Base-by-base conservation (phyloP, 1,284 basidiomycete species). In the Sanguinoderma infundibulare region DNA sequence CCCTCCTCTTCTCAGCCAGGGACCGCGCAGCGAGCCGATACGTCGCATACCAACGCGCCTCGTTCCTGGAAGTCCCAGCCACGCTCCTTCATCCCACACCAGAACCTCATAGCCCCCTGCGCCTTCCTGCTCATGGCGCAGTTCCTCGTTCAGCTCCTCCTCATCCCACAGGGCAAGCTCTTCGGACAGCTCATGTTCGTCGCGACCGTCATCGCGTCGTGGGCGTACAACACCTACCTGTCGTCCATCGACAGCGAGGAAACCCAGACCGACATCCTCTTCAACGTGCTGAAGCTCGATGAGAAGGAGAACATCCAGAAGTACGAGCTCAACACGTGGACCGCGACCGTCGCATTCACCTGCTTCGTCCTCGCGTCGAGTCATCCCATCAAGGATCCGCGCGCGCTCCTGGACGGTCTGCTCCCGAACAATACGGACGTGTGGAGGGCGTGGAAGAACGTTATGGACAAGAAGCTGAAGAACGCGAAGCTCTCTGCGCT, bases 181-280 rank as follows among this genome's bases (percentile, higher is more conserved):
- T 61, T 53, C 32, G 64, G 64, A 2, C 64, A 62, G 20, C 35
- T 65, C 40, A 30, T 60, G 32, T 65, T 65, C 61, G 52, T 65
- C n/a, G 49, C 40, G 9, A 55, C 60, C 14, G 55, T 65, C 36
- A 22, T 39, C 20, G 54, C 15, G n/a, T 62, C 64, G 3, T 65
- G 64, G 60, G 22, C 12, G 9, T 65, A 65, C 44, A 65, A 55
- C 49, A 56, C 58, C 17, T 62, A 58, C 24, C 58, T 65, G 8
- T 62, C 64, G 12, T 55, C 60, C 8, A 15, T 62, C 17, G 64
- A 65, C 36, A 28, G 55, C 17, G 55, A 60, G 28, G 50, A 42
- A 17, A 57, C 62, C 28, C 64, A 65, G 44, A 17, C 39, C 24
- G 34, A 50, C 9, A 59, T 63, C 22, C 39, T 61, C 8, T 26